A percentile compares a stretch with the other conserved stretches of the same genome.
Evolutionary conservation across 1,284 basidiomycete genomes (phyloP).

Genomic region (Phellopilus nigrolimitatus): DNA sequence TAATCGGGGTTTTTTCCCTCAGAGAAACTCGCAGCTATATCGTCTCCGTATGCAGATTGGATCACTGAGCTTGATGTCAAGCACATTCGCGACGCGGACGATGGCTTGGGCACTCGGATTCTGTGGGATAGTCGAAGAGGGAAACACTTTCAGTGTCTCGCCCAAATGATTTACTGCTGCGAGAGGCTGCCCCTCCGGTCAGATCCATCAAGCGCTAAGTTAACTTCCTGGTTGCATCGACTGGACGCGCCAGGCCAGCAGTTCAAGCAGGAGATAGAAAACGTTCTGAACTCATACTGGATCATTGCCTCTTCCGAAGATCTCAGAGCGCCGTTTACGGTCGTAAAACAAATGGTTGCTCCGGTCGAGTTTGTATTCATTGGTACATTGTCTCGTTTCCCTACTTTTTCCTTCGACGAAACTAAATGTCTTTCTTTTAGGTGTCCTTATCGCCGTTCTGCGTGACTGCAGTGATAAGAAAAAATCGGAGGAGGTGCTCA

Average conservation of each 20-base stretch:
- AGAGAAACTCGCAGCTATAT: conserved; percentile 71
- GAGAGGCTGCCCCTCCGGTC: conserved; percentile 44
- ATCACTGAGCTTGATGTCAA: conserved; percentile 49
- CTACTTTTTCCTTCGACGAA: not conserved
- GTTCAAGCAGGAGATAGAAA: conserved; percentile 47
- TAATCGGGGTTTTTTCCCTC: conserved; percentile 5
- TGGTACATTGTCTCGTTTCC: conserved; percentile 25
- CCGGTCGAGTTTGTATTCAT: conserved; percentile 75
- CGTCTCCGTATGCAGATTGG: conserved; percentile 55
- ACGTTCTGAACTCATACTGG: conserved; percentile 47
- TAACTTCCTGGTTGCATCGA: conserved; percentile 53
- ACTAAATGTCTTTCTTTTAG: conserved; percentile 30
- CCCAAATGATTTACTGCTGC: conserved; percentile 60
- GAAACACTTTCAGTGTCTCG: conserved; percentile 65
- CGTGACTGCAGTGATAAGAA: conserved; percentile 35
- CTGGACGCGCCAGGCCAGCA: conserved; percentile 37
- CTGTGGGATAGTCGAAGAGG: conserved; percentile 59
- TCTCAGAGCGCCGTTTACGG: conserved; percentile 43
- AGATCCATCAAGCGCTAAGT: conserved; percentile 46
- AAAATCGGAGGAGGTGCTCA: conserved; percentile 46
- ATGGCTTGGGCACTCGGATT: conserved; percentile 45
- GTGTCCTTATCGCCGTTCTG: conserved; percentile 34
- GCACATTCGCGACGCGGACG: conserved; percentile 39
- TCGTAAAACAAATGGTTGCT: conserved; percentile 49
- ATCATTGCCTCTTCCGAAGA: conserved; percentile 40